A percentile compares a stretch with the other conserved stretches of the same genome.
Evolutionary conservation across 768 basidiomycete species (phyloP).

Genomic region (Sporobolomyces roseus): DNA sequence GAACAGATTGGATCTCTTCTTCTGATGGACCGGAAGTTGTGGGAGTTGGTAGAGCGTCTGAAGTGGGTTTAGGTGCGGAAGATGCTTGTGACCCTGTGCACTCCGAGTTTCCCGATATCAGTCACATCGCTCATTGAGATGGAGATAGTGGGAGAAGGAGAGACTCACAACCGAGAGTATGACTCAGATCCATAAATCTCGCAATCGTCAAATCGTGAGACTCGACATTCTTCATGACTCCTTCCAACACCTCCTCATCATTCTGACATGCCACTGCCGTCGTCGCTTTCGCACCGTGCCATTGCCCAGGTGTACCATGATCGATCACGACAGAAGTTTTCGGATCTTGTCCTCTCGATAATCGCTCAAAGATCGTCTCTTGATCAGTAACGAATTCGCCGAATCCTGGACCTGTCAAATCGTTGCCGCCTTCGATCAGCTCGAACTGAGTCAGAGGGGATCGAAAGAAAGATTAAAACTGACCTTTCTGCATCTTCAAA

Average conservation of each 20-base stretch:
- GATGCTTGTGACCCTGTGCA: conserved; percentile 42
- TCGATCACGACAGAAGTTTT: conserved; percentile 66
- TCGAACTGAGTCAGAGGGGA: background rate
- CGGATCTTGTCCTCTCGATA: conserved; percentile 54
- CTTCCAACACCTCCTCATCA: conserved; percentile 71
- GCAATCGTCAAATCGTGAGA: conserved; percentile 79
- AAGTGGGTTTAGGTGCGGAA: conserved; percentile 44
- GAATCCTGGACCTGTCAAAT: conserved; percentile 63
- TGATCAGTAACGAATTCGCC: conserved; percentile 80
- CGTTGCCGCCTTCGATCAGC: background rate
- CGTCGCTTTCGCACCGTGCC: conserved; percentile 80
- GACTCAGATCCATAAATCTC: conserved; percentile 75
- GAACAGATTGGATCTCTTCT: conserved; percentile 49
- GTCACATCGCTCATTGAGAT: background rate
- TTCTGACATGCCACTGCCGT: conserved; percentile 68
- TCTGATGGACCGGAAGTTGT: conserved; percentile 41
- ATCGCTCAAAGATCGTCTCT: conserved; percentile 83
- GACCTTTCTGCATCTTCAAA: conserved; percentile 72
- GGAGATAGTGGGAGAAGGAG: background rate
- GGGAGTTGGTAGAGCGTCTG: conserved; percentile 56
- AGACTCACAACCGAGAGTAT: conserved; percentile 67
- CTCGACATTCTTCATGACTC: conserved; percentile 58
- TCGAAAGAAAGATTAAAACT: conserved; percentile 18
- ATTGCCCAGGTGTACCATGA: conserved; percentile 72
- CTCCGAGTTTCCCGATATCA: background rate